phyloP scores from a whole-genome alignment of 2,329 filamentous ascomycete genomes.

The Polychaeton citri region DNA sequence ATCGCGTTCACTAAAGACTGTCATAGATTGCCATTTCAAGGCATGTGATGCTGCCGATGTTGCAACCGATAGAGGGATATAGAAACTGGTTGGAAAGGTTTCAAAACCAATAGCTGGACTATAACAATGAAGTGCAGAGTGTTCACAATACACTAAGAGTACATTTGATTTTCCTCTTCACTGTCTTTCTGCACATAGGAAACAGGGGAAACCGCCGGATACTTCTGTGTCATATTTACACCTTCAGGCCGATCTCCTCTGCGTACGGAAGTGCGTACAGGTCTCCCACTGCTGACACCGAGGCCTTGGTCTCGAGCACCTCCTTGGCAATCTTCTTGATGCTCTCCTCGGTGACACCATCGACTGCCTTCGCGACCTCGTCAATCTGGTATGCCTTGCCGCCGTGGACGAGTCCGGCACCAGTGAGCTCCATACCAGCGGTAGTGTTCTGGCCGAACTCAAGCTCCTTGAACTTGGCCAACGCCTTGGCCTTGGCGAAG shows the following conservation, averaged over 20 bases:
- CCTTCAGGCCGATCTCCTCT: slow-evolving; percentile 83
- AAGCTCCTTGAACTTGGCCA: slow-evolving; percentile 85
- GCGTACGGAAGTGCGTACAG: slow-evolving; percentile 83
- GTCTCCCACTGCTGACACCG: slow-evolving; percentile 82
- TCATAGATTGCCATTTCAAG: no score
- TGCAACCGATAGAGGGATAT: no score
- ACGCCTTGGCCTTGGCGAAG: slow-evolving; percentile 78
- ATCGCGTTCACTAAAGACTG: no score
- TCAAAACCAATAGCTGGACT: no score
- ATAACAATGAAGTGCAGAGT: neutral
- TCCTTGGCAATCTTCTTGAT: slow-evolving; percentile 85
- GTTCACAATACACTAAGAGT: slow-evolving; percentile 1
- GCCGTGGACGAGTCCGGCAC: slow-evolving; percentile 67
- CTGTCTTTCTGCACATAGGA: slow-evolving; percentile 4
- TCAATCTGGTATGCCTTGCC: slow-evolving; percentile 75
- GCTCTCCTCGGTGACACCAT: slow-evolving; percentile 69
- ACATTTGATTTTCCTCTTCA: slow-evolving; percentile 1
- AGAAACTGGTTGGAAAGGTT: no score
- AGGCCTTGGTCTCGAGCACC: slow-evolving; percentile 76
- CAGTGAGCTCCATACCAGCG: slow-evolving; percentile 68
- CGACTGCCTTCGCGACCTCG: slow-evolving; percentile 64
- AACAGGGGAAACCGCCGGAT: neutral
- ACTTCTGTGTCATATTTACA: slow-evolving; percentile 53
- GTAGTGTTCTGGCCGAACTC: slow-evolving; percentile 67
- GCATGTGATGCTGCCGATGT: no score